A percentile compares a stretch with the other conserved stretches of the same genome.
phyloP scores from a whole-genome alignment of 208 protist genomes.

The Phytomonas sp. region DNA sequence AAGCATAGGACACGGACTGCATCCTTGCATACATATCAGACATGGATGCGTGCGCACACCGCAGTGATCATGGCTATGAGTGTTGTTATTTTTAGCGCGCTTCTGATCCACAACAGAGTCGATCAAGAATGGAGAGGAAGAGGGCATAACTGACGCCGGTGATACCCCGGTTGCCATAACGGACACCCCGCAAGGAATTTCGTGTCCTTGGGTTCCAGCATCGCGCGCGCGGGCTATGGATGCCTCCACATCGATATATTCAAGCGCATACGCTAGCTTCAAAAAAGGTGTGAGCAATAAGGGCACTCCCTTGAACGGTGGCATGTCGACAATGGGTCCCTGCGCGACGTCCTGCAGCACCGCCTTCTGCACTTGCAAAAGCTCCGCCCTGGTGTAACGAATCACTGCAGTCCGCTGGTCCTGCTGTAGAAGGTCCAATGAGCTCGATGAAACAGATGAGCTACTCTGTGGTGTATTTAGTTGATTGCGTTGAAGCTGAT shows the following conservation, averaged over 20 bases:
- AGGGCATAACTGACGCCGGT: constrained; percentile 14
- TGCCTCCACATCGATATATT: constrained; percentile 45
- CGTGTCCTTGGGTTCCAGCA: neutral
- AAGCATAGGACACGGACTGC: constrained; percentile 3
- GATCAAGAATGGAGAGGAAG: neutral
- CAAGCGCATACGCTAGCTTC: constrained; percentile 26
- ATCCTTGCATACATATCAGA: neutral
- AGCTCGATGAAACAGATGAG: neutral
- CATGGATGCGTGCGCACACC: neutral
- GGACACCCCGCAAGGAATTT: neutral
- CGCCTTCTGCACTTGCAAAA: constrained; percentile 19
- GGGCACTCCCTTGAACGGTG: constrained; percentile 39
- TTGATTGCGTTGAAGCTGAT: neutral
- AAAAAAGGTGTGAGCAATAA: constrained; percentile 28
- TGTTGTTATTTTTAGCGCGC: neutral
- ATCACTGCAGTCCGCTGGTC: neutral
- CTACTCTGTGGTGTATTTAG: neutral
- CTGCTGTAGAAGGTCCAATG: neutral
- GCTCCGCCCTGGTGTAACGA: constrained; percentile 26
- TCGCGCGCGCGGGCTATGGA: constrained; percentile 14
- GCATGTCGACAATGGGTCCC: constrained; percentile 27
- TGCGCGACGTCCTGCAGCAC: constrained; percentile 21
- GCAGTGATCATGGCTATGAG: neutral
- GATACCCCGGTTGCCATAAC: neutral
- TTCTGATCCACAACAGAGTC: neutral